Evolutionary conservation across 148 eudicot species (phyloP).

Genomic region (Agrostemma githago): DNA sequence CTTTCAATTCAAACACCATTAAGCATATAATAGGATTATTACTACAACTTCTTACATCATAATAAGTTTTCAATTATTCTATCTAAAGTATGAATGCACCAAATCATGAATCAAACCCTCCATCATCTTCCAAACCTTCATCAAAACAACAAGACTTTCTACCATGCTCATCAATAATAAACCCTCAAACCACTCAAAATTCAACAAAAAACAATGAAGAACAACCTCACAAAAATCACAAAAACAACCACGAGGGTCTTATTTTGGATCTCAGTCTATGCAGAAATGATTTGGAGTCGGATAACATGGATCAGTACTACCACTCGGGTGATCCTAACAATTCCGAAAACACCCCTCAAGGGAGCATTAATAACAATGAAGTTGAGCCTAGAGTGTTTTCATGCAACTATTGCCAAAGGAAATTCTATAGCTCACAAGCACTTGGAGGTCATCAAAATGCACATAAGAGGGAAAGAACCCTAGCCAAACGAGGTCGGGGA

Average conservation of each 20-base stretch:
- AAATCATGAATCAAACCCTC: slow-evolving; percentile 12
- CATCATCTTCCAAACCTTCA: slow-evolving; percentile 2
- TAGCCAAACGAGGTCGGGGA: slow-evolving; percentile 28
- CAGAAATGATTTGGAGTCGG: slow-evolving; percentile 32
- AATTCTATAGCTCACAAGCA: slow-evolving; percentile 87
- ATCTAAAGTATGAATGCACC: slow-evolving; percentile 16
- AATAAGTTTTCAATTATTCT: not conserved
- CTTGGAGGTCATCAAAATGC: slow-evolving; percentile 95
- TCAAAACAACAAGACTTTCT: not conserved
- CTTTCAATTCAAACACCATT: not conserved
- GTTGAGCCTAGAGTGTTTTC: slow-evolving; percentile 61
- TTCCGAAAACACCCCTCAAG: slow-evolving; percentile 24
- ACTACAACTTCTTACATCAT: not conserved
- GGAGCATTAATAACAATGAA: slow-evolving; percentile 8
- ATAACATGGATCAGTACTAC: slow-evolving; percentile 9
- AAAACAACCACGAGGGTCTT: slow-evolving; percentile 20
- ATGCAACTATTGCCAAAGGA: slow-evolving; percentile 82
- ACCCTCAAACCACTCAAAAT: not conserved
- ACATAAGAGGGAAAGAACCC: slow-evolving; percentile 67
- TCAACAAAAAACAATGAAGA: slow-evolving; percentile 4
- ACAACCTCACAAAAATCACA: slow-evolving; percentile 5
- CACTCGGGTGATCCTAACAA: slow-evolving; percentile 11
- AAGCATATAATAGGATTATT: not conserved
- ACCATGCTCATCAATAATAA: not conserved
- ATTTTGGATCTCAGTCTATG: slow-evolving; percentile 53